Conservation (phyloP, 495 filamentous ascomycete species). For the Cenococcum geophilum region DNA sequence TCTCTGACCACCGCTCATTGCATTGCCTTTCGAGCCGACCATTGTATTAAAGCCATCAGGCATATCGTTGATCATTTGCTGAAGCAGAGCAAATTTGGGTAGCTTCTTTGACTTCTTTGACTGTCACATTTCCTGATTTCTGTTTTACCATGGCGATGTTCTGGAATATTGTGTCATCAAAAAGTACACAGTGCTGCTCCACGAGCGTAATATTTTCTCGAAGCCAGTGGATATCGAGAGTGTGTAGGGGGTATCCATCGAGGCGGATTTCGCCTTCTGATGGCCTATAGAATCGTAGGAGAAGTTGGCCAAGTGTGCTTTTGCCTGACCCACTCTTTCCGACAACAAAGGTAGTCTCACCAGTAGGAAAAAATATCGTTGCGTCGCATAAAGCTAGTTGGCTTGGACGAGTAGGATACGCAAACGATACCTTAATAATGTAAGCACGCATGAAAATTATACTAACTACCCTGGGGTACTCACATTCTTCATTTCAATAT, state of each 20-base stretch:
- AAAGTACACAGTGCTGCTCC: conserved; percentile 76
- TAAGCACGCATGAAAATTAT: neutral
- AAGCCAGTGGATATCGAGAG: conserved; percentile 65
- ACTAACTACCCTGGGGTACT: neutral
- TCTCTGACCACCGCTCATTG: conserved; percentile 76
- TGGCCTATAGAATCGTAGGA: conserved; percentile 70
- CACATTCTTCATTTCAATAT: conserved; percentile 67
- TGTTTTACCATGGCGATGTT: conserved; percentile 74
- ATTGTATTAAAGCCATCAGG: conserved; percentile 68
- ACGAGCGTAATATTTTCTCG: conserved; percentile 73
- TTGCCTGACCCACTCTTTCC: conserved; percentile 90
- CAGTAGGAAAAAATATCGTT: conserved; percentile 63
- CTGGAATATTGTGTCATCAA: conserved; percentile 71
- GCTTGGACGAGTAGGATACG: conserved; percentile 70
- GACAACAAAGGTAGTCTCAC: conserved; percentile 73
- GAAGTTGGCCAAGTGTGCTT: conserved; percentile 76
- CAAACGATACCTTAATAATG: conserved; percentile 61
- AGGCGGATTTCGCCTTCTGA: conserved; percentile 59
- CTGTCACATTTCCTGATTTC: conserved; percentile 45
- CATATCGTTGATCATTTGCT: conserved; percentile 62
- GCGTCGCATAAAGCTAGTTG: conserved; percentile 54
- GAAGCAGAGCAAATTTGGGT: conserved; percentile 61
- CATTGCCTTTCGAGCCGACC: conserved; percentile 62
- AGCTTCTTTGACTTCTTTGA: conserved; percentile 52
- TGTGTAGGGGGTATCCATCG: conserved; percentile 58